Percentiles rank a stretch among this genome's conserved stretches.
phyloP scores from a whole-genome alignment of 495 filamentous ascomycete genomes.

The Aspergillus biplanus region DNA sequence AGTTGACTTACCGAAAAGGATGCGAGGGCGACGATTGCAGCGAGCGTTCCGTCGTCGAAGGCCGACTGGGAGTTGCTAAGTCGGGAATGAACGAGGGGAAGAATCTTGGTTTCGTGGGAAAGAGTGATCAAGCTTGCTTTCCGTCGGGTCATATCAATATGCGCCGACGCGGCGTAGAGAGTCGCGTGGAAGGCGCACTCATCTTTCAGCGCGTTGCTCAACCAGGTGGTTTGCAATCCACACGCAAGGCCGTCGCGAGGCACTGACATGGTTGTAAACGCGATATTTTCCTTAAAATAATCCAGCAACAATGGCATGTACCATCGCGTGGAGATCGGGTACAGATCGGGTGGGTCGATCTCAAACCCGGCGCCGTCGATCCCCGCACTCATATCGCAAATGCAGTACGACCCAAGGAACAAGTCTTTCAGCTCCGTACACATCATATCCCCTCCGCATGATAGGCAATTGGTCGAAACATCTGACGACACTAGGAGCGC shows the following conservation, averaged over 20 bases:
- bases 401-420: not conserved
- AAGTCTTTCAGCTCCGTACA: not conserved
- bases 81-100: not conserved
- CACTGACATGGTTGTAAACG: not conserved
- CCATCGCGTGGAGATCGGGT: not conserved
- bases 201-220: conserved; percentile 2
- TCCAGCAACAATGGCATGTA: conserved; percentile 1
- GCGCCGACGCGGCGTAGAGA: conserved; percentile 2
- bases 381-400: not conserved
- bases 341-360: not conserved
- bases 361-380: not conserved
- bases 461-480: not conserved
- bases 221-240: not conserved
- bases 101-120: not conserved
- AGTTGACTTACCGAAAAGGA: not conserved
- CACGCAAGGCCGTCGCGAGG: not conserved
- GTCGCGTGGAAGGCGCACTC: conserved; percentile 2
- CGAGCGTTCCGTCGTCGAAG: not conserved
- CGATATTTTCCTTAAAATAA: conserved; percentile 3
- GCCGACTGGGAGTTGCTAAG: not conserved
- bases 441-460: not conserved
- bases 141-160: not conserved
- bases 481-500: not conserved
- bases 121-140: not conserved
- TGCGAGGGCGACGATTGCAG: not conserved